Base-by-base conservation (phyloP, 2,329 filamentous ascomycete genomes). In the Apiospora koreana region DNA sequence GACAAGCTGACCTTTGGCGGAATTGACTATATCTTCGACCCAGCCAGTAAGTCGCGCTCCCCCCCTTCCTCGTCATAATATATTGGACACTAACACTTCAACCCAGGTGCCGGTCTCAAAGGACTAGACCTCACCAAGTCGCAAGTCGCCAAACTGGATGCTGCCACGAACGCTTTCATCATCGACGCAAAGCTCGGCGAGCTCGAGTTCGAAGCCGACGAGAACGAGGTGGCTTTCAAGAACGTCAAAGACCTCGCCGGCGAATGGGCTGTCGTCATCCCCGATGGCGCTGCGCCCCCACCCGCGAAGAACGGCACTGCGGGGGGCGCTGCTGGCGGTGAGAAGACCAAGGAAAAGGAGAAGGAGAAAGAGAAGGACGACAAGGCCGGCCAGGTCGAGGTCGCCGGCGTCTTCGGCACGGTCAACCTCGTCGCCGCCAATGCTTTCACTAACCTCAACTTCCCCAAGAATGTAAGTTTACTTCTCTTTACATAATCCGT, bases 161-260 rank as follows among this genome's bases (percentile, higher is more conserved):
- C 75, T 9, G 79, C 81, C 28, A 76, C 79, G 45, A 77, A 79
- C 67, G 75, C 75, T 18, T 83, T 83, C 67, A 75, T 82, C 68
- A 78, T 83, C 50, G 79, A 79, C 42, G 72, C 74, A 8, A 76
- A 74, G 23, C 68, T 83, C 0, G 81, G 80, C 69, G 81, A 83
- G 75, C 75, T 80, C n/a, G 81, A 83, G 72, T 83, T 83, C 50
- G 82, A 84, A 73, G 79, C 69, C 1, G 82, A 83, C 2, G 81
- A 83, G 72, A 82, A 82, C 64, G 82, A 84, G 75, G 31, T 70
- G n/a, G 69, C 69, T 18, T 48, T 70, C 41, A 70, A 43, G 6
- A 75, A 71, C 41, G 69, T 75, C 25, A 71, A 71, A 28, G 71
- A 73, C 58, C 67, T 73, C 38, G 71, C 72, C 68, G 75, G 75